Evolutionary conservation across 352 stramenopile genomes (phyloP).

Genomic region (Globisporangium nunn): DNA sequence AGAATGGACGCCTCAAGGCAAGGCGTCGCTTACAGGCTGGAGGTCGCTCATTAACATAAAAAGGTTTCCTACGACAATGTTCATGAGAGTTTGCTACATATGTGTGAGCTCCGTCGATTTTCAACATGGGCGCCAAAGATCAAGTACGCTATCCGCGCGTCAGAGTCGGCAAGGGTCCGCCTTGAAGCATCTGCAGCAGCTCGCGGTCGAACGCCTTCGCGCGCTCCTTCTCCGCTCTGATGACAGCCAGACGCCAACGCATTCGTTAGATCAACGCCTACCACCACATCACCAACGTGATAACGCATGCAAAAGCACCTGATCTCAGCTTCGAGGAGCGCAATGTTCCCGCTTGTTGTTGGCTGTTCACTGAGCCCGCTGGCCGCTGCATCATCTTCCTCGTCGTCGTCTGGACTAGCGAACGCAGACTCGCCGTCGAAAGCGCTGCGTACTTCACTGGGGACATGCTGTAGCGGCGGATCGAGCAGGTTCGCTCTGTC

Average conservation of each 20-base stretch:
- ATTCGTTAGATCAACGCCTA: neutral
- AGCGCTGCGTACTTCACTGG: slow-evolving; percentile 18
- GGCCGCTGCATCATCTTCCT: slow-evolving; percentile 4
- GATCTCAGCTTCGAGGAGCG: slow-evolving; percentile 36
- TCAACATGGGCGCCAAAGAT: too few species aligned
- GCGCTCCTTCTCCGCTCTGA: slow-evolving; percentile 29
- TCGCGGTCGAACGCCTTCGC: slow-evolving; percentile 39
- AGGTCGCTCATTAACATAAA: too few species aligned
- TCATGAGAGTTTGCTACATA: too few species aligned
- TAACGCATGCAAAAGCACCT: slow-evolving; percentile 19
- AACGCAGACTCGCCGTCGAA: slow-evolving; percentile 7
- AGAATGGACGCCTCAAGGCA: neutral
- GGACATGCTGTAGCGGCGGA: slow-evolving; percentile 29
- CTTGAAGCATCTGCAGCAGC: slow-evolving; percentile 51
- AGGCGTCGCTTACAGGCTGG: too few species aligned
- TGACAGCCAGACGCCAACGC: slow-evolving; percentile 7
- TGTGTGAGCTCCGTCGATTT: neutral
- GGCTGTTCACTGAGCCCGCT: neutral
- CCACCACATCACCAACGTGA: neutral
- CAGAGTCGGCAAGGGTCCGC: slow-evolving; percentile 8
- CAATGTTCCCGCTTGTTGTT: slow-evolving; percentile 12
- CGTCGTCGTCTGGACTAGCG: slow-evolving; percentile 1
- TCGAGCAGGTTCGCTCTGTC: slow-evolving; percentile 40
- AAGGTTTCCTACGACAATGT: too few species aligned
- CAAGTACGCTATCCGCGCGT: neutral